Evolutionary conservation across 768 basidiomycete genomes (phyloP), one percentile per base, ranked within the genome.

Genomic region (Cyathus striatus): DNA sequence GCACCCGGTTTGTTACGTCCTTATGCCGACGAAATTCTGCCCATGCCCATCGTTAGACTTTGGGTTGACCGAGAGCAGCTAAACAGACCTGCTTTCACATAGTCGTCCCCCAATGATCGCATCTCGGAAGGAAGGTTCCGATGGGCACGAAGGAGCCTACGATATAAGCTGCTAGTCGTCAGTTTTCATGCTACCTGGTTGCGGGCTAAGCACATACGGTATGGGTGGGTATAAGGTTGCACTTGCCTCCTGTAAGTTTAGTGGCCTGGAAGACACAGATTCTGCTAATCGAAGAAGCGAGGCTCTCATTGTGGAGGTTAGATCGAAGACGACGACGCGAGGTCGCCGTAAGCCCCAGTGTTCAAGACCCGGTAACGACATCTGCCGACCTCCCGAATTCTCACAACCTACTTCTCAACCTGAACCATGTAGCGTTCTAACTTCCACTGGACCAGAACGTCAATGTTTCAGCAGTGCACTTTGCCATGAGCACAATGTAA

Each of bases 21-120:
- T 69, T 79, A 50, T 96, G 94, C 36, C 86, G 70, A 5, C 87
- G 81, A 62, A 96, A 98, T 63, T 99, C 95, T 90, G 47, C 17
- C n/a, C 17, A 24, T 34, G 17, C 1, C 26, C 42, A 40, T 40
- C 42, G 24, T 22, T 7, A 18, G 6, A 6, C 21, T 43, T 22
- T 9, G 25, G 26, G 24, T 26, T 43, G 20, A 16, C 23, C 13
- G 30, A 6, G 44, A 5, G 10, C 33, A 22, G 22, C 6, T 6
- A 17, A 24, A 25, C 65, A 14, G 45, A 86, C 86, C 87, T 49
- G 79, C 72, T 66, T 90, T 94, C 43, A 94, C 74, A 57, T 94
- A 95, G 27, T 76, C 74, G 55, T 94, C 90, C 18, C 92, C 93
- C 40, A 95, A 68, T 30, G 78, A 79, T 21, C 90, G 77, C 84